phyloP scores from a whole-genome alignment of 805 yeast species.

The Vanderwaltozyma tropicalis region DNA sequence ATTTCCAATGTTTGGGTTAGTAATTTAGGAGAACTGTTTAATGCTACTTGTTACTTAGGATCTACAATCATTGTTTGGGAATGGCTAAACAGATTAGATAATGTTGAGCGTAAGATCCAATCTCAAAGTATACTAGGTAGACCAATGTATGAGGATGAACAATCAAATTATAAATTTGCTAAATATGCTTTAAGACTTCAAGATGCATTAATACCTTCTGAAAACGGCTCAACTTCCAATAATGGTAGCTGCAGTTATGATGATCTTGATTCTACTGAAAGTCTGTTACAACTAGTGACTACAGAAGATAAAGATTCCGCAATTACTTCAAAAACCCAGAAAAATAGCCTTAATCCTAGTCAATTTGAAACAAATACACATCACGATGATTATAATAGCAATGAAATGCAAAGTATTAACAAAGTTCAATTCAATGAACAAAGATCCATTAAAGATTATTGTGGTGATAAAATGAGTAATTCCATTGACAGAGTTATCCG shows the following conservation, averaged over 20 bases:
- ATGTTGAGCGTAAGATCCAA: constrained; percentile 48
- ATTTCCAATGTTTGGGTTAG: constrained; percentile 67
- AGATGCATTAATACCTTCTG: constrained; percentile 12
- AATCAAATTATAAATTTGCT: constrained; percentile 22
- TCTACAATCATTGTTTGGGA: constrained; percentile 77
- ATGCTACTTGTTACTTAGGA: constrained; percentile 58
- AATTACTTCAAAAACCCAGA: too few species aligned
- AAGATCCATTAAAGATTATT: neutral
- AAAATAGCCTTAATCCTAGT: too few species aligned
- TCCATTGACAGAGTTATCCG: constrained; percentile 33
- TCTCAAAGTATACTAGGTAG: constrained; percentile 68
- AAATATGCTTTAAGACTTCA: constrained; percentile 22
- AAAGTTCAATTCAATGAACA: constrained; percentile 12
- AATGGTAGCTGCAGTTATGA: neutral
- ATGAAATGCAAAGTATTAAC: constrained; percentile 13
- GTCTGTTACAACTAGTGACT: neutral
- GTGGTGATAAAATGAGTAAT: neutral
- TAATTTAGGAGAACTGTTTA: constrained; percentile 62
- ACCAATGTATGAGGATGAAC: constrained; percentile 61
- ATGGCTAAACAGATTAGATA: constrained; percentile 62
- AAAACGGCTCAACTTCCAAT: neutral
- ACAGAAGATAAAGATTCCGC: neutral
- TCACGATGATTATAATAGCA: neutral
- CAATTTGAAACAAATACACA: constrained; percentile 1
- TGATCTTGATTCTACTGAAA: neutral